phyloP scores from a whole-genome alignment of 1,284 basidiomycete genomes.

The Athelia sp. region DNA sequence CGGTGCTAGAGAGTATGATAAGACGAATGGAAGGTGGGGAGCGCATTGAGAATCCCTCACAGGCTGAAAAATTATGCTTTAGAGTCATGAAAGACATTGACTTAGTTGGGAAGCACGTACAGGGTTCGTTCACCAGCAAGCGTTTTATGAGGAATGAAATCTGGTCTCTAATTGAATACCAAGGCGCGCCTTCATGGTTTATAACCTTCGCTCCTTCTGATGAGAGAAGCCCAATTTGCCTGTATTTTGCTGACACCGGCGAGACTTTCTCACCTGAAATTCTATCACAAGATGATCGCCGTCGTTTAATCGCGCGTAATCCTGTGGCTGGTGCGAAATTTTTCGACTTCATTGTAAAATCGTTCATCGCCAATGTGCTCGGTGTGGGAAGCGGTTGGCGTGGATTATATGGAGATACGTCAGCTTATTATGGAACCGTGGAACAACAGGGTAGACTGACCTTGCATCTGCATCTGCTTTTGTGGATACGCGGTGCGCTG shows the following conservation, averaged over 20 bases:
- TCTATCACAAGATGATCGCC: slow-evolving; percentile 1
- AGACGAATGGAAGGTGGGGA: slow-evolving; percentile 18
- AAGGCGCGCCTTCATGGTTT: slow-evolving; percentile 22
- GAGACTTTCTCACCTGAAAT: slow-evolving; percentile 4
- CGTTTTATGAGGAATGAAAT: slow-evolving; percentile 33
- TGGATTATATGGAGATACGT: slow-evolving; percentile 19
- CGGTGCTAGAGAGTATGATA: slow-evolving; percentile 17
- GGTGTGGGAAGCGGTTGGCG: slow-evolving; percentile 4
- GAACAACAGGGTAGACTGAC: slow-evolving; percentile 29
- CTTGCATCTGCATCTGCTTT: slow-evolving; percentile 25
- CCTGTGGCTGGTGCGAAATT: slow-evolving; percentile 19
- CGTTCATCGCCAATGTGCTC: slow-evolving; percentile 20
- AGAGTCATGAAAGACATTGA: slow-evolving; percentile 29
- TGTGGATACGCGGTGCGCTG: slow-evolving; percentile 22
- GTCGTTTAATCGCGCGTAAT: slow-evolving; percentile 15
- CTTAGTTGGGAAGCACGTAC: slow-evolving; percentile 23
- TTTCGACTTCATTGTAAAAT: slow-evolving; percentile 17
- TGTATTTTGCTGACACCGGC: slow-evolving; percentile 20
- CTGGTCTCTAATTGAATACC: slow-evolving; percentile 25
- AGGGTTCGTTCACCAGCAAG: slow-evolving; percentile 25
- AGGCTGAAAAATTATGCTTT: slow-evolving; percentile 28
- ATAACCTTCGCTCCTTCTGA: slow-evolving; percentile 22
- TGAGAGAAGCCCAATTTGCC: slow-evolving; percentile 17
- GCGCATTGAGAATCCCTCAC: slow-evolving; percentile 14
- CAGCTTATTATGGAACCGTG: slow-evolving; percentile 30